phyloP scores from a whole-genome alignment of 2,329 filamentous ascomycete genomes.

The Periconia sp. region DNA sequence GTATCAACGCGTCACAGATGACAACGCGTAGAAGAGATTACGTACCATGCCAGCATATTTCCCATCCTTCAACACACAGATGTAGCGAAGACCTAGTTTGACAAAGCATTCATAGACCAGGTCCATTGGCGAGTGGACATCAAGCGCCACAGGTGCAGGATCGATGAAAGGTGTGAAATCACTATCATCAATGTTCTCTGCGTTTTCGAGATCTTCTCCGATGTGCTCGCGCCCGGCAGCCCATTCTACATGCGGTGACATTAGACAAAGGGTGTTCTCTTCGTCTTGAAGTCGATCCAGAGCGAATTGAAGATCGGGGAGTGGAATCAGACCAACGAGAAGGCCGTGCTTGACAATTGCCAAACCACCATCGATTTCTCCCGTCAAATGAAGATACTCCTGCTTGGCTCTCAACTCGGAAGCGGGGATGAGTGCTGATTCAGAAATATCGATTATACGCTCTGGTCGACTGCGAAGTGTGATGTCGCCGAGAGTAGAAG shows the following conservation, averaged over 20 bases:
- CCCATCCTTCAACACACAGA: constrained; percentile 84
- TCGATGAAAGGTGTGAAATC: constrained; percentile 94
- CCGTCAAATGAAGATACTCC: constrained; percentile 76
- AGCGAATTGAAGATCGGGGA: constrained; percentile 89
- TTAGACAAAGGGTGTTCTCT: constrained; percentile 72
- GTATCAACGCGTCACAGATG: constrained; percentile 4
- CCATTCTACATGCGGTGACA: constrained; percentile 65
- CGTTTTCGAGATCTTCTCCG: constrained; percentile 60
- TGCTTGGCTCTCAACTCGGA: constrained; percentile 77
- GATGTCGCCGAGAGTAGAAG: constrained; percentile 83
- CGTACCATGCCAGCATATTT: constrained; percentile 84
- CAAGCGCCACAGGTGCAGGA: constrained; percentile 82
- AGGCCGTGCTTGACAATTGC: constrained; percentile 79
- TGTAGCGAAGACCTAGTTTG: constrained; percentile 88
- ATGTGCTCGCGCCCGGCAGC: constrained; percentile 47
- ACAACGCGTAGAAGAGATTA: not conserved
- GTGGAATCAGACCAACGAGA: constrained; percentile 88
- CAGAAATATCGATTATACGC: constrained; percentile 84
- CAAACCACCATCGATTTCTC: constrained; percentile 88
- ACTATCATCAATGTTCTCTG: constrained; percentile 52
- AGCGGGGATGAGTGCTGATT: constrained; percentile 78
- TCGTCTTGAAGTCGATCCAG: constrained; percentile 83
- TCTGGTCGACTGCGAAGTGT: constrained; percentile 73
- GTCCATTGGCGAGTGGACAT: constrained; percentile 89
- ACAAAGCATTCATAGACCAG: constrained; percentile 95